Evolutionary conservation across 1,284 basidiomycete genomes (phyloP), one percentile per base, ranked within the genome.

Genomic region (Melampsora americana): DNA sequence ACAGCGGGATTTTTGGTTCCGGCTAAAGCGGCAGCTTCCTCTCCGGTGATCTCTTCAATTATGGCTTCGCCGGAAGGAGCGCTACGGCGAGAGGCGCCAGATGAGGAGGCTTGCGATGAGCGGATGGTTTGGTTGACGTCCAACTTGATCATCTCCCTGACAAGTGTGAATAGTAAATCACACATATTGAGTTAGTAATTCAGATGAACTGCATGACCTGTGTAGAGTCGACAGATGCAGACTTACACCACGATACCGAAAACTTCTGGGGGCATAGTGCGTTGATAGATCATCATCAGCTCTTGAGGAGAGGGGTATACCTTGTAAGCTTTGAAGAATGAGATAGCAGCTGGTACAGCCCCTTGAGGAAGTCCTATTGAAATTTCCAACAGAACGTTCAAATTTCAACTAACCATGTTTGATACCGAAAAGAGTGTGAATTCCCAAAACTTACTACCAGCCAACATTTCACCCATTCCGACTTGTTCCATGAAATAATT

Each of bases 211-310:
- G 66, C 3, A 12, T 59, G 9, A 39, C 9, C 18, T 42, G 39
- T 1, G 23, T 26, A 69, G 30, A 16, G 16, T 14, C 39, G 28
- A 20, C 14, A 44, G 28, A 60, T 16, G 46, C 81, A 77, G 50
- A 83, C 80, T 68, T 79, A 77, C 80, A 82, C 80, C 71, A 83
- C 81, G 65, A 81, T 78, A 53, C 80, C 79, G 71, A 82, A 81
- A n/a, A 82, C 81, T 71, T 81, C 81, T 77, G 80, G 79, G 59
- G 82, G 82, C 60, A 82, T 80, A 1, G 82, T 81, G 73, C 83
- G 82, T 77, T 82, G 79, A 79, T 82, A 82, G 78, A 83, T 83
- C 79, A 80, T 80, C 78, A 83, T 79, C 20, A 83, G 78, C 77
- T 83, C 82, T 42, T 82, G 78, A 20, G 82, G 81, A 35, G 79